Evolutionary conservation across 768 basidiomycete genomes (phyloP), one percentile per base, ranked within the genome.

Genomic region (Trametes coccinea): DNA sequence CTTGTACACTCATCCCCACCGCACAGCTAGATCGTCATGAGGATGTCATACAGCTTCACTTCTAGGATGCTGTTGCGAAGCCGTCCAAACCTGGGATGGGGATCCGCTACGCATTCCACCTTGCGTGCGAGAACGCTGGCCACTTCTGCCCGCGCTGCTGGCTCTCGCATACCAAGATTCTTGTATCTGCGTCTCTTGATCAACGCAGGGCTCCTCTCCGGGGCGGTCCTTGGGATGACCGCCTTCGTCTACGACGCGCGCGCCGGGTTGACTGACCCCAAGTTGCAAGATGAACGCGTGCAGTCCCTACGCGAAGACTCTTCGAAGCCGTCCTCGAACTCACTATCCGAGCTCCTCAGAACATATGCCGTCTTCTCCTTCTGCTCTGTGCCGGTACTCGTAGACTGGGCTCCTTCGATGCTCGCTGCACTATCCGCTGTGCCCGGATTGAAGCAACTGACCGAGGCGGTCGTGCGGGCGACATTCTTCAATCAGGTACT

Each of bases 401-500:
- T 96, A 30, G 90, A 95, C 67, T 74, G 83, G 59, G 84, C 92
- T 0, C 92, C 93, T 0, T 71, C 73, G 52, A 74, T 95, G n/a
- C 78, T 97, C 41, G 74, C 81, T 9, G 65, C 76, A 3, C 67
- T 88, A 37, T 74, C 85, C 2, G 82, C 89, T 17, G 80, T 88
- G 0, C 85, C 86, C 0, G 75, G 79, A 14, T 46, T 95, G 1
- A 82, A 78, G 59, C 77, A 82, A 57, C 66, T 92, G 40, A 86
- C 88, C 2, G 86, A 93, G 69, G 78, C 77, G 2, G 71, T 90
- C 56, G 88, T 96, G 9, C 80, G 91, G 37, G 74, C 79, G 8
- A 95, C 94, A 0, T 96, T 97, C 77, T 96, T 94, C 68, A 80
- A 83, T 43, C 94, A 95, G 76, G 90, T 89, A 64, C 27, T 5